phyloP scores from a whole-genome alignment of 1,284 basidiomycete genomes.

The Tremellales sp. region DNA sequence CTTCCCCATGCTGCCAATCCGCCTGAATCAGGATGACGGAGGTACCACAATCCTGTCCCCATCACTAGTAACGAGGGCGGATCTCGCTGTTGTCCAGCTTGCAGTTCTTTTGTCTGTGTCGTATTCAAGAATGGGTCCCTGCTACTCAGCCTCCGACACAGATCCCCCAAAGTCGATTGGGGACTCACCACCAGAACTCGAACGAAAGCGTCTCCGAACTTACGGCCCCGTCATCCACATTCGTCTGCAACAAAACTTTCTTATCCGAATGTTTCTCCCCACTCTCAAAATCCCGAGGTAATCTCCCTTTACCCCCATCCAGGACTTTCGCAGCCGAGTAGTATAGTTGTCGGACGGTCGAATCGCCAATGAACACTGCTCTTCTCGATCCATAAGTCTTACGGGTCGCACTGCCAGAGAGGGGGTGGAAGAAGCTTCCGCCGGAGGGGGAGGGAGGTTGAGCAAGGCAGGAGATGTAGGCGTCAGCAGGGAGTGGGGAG shows the following conservation, averaged over 20 bases:
- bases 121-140: conserved; percentile 63
- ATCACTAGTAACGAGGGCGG: conserved; percentile 67
- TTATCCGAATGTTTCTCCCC: conserved; percentile 67
- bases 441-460: conserved; percentile 11
- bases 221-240: conserved; percentile 9
- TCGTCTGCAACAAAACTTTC: conserved; percentile 16
- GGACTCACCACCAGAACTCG: conserved; percentile 62
- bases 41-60: conserved; percentile 81
- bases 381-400: too few relatives aligned
- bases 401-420: conserved; percentile 13
- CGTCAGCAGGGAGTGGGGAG: conserved; percentile 6
- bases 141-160: background rate
- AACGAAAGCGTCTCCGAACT: conserved; percentile 50
- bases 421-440: conserved; percentile 20
- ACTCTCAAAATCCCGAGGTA: conserved; percentile 28
- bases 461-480: background rate
- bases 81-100: conserved; percentile 29
- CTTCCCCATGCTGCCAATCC: conserved; percentile 72
- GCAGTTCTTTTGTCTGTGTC: conserved; percentile 53
- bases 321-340: conserved; percentile 62
- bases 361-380: conserved; percentile 79
- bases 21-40: conserved; percentile 67
- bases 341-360: conserved; percentile 71
- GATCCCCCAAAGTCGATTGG: background rate
- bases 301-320: conserved; percentile 18